Conservation (phyloP, 2,329 filamentous ascomycete species). For the Westerdykella ornata region DNA sequence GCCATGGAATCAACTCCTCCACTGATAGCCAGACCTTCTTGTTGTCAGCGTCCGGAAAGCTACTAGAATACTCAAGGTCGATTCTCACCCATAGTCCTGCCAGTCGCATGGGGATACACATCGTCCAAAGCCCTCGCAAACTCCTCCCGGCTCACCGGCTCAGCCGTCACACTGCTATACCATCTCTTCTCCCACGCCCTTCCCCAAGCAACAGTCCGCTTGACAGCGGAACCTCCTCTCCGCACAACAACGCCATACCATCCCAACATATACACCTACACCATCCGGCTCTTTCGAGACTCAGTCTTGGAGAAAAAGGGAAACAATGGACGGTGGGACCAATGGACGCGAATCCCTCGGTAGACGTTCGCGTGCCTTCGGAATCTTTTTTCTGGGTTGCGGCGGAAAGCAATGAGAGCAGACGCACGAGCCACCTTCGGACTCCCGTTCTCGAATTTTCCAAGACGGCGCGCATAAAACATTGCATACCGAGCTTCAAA, state of each 20-base stretch:
- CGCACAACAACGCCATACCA: background rate
- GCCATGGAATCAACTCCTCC: constrained; percentile 99
- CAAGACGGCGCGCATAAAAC: constrained; percentile 5
- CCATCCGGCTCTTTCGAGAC: background rate
- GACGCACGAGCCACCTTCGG: constrained; percentile 11
- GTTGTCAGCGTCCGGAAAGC: constrained; percentile 2
- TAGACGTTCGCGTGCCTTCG: background rate
- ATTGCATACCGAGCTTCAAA: constrained; percentile 2
- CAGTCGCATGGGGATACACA: constrained; percentile 1
- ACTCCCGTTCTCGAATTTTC: constrained; percentile 17
- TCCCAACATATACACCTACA: background rate
- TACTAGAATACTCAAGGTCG: background rate
- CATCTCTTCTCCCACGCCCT: constrained; percentile 9
- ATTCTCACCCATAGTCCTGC: background rate
- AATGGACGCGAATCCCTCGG: background rate
- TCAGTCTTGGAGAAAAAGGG: background rate
- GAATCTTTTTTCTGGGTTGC: background rate
- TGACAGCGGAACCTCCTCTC: constrained; percentile 3
- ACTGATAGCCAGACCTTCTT: constrained; percentile 65
- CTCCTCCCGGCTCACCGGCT: constrained; percentile 22
- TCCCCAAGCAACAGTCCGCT: constrained; percentile 1
- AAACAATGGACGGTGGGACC: background rate
- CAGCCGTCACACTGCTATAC: constrained; percentile 15
- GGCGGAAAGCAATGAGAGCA: background rate
- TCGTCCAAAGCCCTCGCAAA: constrained; percentile 16